A percentile compares a stretch with the other conserved stretches of the same genome.
Evolutionary conservation across 495 filamentous ascomycete species (phyloP).

Genomic region (Annulohypoxylon maeteangense): DNA sequence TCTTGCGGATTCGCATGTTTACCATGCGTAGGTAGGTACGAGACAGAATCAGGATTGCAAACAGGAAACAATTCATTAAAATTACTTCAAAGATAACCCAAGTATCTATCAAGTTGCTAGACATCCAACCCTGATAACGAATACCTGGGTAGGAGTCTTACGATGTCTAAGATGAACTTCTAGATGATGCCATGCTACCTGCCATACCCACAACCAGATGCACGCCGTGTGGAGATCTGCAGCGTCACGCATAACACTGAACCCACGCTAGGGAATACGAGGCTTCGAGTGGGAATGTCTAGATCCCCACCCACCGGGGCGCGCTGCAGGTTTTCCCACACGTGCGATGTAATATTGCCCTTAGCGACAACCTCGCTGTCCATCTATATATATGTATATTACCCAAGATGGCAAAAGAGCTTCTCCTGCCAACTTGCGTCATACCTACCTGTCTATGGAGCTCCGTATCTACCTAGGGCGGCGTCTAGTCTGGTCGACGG

Average conservation of each 20-base stretch:
- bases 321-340: background rate
- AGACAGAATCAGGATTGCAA: background rate
- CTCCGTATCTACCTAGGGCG: background rate
- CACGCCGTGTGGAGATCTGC: slow-evolving; percentile 25
- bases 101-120: background rate
- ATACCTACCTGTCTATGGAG: too few relatives aligned
- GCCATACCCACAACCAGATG: slow-evolving; percentile 18
- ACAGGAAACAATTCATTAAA: background rate
- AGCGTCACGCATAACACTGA: background rate
- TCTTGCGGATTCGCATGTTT: background rate
- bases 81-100: background rate
- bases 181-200: slow-evolving; percentile 2
- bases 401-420: too few relatives aligned
- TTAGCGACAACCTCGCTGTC: background rate
- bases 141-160: background rate
- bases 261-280: slow-evolving; percentile 24
- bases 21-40: background rate
- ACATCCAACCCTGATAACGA: background rate
- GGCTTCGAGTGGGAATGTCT: slow-evolving; percentile 14
- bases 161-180: slow-evolving; percentile 3
- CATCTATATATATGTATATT: slow-evolving; percentile 16
- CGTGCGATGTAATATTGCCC: background rate
- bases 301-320: background rate
- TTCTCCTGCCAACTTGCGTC: slow-evolving; percentile 20
- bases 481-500: slow-evolving; percentile 10